Base-by-base conservation (phyloP, 1,139 yeast genomes). In the Kurtzmaniella natalensis region DNA sequence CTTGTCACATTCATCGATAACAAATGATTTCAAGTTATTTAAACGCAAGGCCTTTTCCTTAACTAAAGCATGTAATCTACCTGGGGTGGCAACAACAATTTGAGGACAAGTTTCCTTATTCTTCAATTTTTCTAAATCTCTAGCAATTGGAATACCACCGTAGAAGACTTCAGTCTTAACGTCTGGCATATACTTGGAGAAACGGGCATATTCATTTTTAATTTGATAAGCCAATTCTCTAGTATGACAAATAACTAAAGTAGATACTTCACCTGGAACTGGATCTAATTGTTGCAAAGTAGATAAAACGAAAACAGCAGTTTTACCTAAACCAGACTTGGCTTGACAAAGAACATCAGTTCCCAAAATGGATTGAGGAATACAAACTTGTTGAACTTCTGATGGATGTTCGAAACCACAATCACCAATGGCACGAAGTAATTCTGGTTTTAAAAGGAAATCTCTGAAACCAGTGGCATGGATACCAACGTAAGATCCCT, bases 341-440 rank as follows among this genome's bases (percentile, higher is more conserved):
- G 98, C 98, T 72, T 92, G 98, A 71, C 98, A 92, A 48, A 92
- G 71, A 41, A 92, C 97, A 58, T 92, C 98, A 44, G 96, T 89
- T 59, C 98, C 98, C 54, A 92, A 83, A 55, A 92, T 88, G 38
- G 97, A 86, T 70, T 92, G 98, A 39, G 98, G 98, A 56, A 92
- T 92, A 69, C 96, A 87, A 53, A 88, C 94, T 72, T 92, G 98
- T 72, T 92, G 98, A 49, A 92, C 98, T 81, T 92, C 98, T 45
- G 96, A 88, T 48, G 98, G 98, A 72, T 92, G 98, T 72, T 92
- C 98, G 59, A 92, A 92, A 74, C 98, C 98, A 73, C 96, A 88
- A 67, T 92, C 98, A 50, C 92, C 95, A 59, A 92, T 92, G 46
- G 98, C 98, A 68, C 98, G 83, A 53, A 92, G 76, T 51, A 92